Base-by-base conservation (phyloP, 768 basidiomycete genomes). In the Amanita fuliginea region DNA sequence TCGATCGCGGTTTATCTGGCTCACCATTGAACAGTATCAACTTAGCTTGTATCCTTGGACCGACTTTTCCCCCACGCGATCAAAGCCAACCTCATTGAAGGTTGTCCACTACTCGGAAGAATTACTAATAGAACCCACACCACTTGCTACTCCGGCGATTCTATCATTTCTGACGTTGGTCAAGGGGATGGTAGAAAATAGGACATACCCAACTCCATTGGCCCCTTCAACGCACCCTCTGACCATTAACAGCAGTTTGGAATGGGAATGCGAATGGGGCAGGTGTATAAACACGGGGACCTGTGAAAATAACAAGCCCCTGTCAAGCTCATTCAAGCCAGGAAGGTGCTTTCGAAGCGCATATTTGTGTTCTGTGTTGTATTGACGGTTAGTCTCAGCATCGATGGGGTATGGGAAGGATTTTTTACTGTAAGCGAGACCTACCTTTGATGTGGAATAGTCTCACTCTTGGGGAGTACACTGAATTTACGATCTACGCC, bases 401-500 rank as follows among this genome's bases (percentile, higher is more conserved):
- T 86, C 32, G 82, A 87, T 53, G 87, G 86, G 5, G 66, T 80
- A 11, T 90, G 86, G 86, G 87, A 90, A 61, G 86, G 86, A 2
- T 61, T 78, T 32, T 89, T 90, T 57, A 82, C 78, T 14, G 86
- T 86, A 57, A 53, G 79, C 66, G 46, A 28, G 37, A 4, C 44
- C 40, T 32, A 13, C 19, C 42, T 44, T 43, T 3, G 26, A 28
- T 37, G 34, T 21, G 9, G 21, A 33, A 32, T 14, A 40, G 49
- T 33, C 28, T 43, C 11, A 51, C 45, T 40, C 44, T 48, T 30
- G 53, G 39, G 42, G 60, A 89, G 86, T 90, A 86, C 58, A 81
- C 79, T 16, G 86, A 91, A 56, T 97, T 96, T 61, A 78, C 78
- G 34, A 82, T 85, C 6, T 97, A 95, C 58, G 81, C 84, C 19